These are phyloP conservation scores for Rhynchosporium secalis DNA, from an alignment of 2,329 filamentous ascomycete genomes.

Conservation along the genomic window DNA sequence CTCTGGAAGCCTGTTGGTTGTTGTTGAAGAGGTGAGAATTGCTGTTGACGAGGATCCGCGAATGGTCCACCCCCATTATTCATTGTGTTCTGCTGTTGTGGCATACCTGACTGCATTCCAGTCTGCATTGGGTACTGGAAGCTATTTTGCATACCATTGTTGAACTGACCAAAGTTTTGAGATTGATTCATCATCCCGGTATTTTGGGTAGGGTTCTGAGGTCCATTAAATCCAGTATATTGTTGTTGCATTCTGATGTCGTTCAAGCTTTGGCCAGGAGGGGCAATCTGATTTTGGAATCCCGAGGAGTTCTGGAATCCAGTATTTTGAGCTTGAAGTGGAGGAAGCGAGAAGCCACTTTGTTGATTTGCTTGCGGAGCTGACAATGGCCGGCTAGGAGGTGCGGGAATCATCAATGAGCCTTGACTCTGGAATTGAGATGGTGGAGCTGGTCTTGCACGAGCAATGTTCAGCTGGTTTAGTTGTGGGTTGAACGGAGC, in stretches of 20 bases:
- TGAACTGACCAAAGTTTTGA: constrained; percentile 38
- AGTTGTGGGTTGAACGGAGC: constrained; percentile 37
- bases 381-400: constrained; percentile 78
- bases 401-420: constrained; percentile 70
- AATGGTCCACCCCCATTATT: constrained; percentile 51
- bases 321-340: constrained; percentile 82
- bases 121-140: constrained; percentile 35
- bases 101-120: constrained; percentile 32
- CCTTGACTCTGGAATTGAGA: constrained; percentile 57
- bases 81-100: constrained; percentile 41
- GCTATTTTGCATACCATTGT: constrained; percentile 32
- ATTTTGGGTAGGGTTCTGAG: constrained; percentile 43
- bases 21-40: constrained; percentile 51
- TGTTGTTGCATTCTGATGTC: constrained; percentile 68
- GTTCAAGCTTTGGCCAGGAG: constrained; percentile 73
- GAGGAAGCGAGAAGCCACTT: constrained; percentile 70
- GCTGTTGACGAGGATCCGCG: constrained; percentile 56
- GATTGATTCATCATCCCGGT: constrained; percentile 40
- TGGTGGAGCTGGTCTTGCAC: constrained; percentile 72
- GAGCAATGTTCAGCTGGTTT: constrained; percentile 46
- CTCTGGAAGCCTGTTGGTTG: constrained; percentile 52
- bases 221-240: constrained; percentile 59
- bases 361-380: constrained; percentile 81
- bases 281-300: constrained; percentile 63
- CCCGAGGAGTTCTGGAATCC: constrained; percentile 54